A percentile compares a stretch with the other conserved stretches of the same genome.
These are phyloP conservation scores for Camelina sativa DNA, from an alignment of 345 rosid species.

Conservation along the genomic window DNA sequence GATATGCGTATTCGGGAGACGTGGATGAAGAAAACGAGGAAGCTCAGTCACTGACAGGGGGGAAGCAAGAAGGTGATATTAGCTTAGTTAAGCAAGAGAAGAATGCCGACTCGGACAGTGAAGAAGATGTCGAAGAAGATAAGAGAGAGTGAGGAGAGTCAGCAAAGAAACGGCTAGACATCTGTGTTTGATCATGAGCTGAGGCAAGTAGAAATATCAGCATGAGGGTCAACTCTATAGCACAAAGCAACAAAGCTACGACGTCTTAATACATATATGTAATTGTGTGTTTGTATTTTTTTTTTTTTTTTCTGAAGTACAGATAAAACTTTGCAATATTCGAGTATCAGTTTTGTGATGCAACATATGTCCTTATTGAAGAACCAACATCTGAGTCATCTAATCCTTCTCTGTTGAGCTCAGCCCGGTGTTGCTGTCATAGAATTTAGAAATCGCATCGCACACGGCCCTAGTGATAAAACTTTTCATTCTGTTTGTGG, in stretches of 20 bases:
- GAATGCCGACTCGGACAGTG: constrained; percentile 48
- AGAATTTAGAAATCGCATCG: background rate
- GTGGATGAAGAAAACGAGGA: constrained; percentile 68
- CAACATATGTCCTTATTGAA: background rate
- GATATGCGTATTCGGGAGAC: constrained; percentile 87
- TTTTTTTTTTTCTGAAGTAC: background rate
- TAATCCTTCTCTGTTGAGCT: background rate
- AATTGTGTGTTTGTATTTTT: constrained; percentile 39
- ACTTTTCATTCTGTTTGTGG: background rate
- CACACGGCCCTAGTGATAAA: background rate
- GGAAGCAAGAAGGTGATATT: constrained; percentile 68
- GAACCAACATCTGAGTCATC: background rate
- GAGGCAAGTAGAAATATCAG: constrained; percentile 16
- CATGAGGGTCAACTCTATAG: constrained; percentile 28
- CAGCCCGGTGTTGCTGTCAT: background rate
- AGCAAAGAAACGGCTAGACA: constrained; percentile 16
- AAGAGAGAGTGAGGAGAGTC: constrained; percentile 59
- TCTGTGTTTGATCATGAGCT: constrained; percentile 20
- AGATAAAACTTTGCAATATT: background rate
- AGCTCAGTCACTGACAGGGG: constrained; percentile 69
- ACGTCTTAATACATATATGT: background rate
- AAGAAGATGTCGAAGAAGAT: constrained; percentile 71
- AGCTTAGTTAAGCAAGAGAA: constrained; percentile 69
- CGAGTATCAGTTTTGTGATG: background rate
- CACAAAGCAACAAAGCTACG: constrained; percentile 12